Conservation (phyloP, 148 eudicot species). For the Euryodendron excelsum region DNA sequence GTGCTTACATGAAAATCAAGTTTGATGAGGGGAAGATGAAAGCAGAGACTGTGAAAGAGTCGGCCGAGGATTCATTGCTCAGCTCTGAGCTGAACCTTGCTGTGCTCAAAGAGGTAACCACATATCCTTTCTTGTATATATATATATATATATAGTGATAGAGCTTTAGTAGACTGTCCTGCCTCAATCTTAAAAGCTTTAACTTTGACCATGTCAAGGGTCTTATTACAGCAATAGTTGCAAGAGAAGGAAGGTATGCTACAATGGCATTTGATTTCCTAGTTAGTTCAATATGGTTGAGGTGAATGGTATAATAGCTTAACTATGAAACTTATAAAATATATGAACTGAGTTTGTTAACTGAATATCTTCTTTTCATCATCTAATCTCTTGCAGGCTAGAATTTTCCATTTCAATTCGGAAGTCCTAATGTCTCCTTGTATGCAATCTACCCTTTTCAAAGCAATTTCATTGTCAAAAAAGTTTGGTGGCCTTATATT, state of each 20-base stretch:
- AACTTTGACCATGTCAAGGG: not conserved
- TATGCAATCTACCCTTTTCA: conserved; percentile 66
- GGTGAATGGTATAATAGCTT: not conserved
- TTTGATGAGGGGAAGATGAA: conserved; percentile 64
- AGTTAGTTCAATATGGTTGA: not conserved
- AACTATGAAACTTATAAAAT: not conserved
- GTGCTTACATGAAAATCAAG: conserved; percentile 60
- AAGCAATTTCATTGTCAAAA: conserved; percentile 71
- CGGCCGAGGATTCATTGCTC: conserved; percentile 72
- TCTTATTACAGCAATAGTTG: not conserved
- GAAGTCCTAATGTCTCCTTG: conserved; percentile 64
- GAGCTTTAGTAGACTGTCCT: no score
- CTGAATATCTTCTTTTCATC: not conserved
- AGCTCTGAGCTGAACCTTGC: conserved; percentile 66
- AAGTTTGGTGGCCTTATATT: conserved; percentile 75
- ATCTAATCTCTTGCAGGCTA: conserved; percentile 57
- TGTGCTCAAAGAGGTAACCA: conserved; percentile 85
- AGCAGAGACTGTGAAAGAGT: conserved; percentile 56
- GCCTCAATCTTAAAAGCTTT: not conserved
- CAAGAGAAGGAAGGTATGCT: not conserved
- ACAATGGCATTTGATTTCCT: not conserved
- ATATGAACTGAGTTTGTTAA: not conserved
- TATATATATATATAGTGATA: not conserved
- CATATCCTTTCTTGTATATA: not conserved
- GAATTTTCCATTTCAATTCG: conserved; percentile 83